Conservation (phyloP, 2,329 filamentous ascomycete species). For the Fusarium secorum region DNA sequence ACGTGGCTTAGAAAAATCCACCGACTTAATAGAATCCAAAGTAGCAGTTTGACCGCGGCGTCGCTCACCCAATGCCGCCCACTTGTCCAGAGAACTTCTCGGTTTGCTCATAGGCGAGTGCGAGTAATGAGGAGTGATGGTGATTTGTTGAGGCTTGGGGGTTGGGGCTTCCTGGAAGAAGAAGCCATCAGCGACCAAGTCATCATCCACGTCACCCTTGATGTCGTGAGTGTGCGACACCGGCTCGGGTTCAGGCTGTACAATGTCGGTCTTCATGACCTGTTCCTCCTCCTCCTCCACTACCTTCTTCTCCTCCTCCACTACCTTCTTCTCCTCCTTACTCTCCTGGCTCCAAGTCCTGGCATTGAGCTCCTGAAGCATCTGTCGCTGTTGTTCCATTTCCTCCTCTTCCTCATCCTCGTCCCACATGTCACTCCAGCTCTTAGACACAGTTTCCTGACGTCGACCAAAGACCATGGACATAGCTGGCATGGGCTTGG, state of each 20-base stretch:
- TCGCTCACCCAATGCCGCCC: constrained; percentile 86
- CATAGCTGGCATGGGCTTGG: constrained; percentile 78
- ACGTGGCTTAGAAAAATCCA: constrained; percentile 56
- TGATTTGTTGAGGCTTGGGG: constrained; percentile 47
- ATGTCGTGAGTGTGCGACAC: constrained; percentile 44
- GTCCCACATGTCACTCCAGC: constrained; percentile 98
- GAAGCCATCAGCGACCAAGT: constrained; percentile 73
- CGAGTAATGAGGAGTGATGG: constrained; percentile 62
- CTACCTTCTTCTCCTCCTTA: constrained; percentile 49
- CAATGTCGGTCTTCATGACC: constrained; percentile 30
- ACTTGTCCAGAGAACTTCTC: constrained; percentile 75
- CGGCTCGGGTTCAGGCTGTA: constrained; percentile 22
- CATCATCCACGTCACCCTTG: constrained; percentile 65
- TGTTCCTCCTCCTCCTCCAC: constrained; percentile 27
- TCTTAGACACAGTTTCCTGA: constrained; percentile 87
- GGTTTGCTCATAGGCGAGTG: constrained; percentile 72
- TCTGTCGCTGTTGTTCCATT: constrained; percentile 59
- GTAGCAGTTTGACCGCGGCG: constrained; percentile 69
- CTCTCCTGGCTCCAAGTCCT: constrained; percentile 83
- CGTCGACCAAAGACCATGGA: constrained; percentile 81
- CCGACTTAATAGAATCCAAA: constrained; percentile 59
- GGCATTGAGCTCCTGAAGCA: constrained; percentile 72
- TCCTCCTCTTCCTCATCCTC: constrained; percentile 82
- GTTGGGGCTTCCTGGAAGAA: constrained; percentile 73
- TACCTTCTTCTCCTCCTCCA: constrained; percentile 43